These are phyloP conservation scores for Thamnidium elegans DNA, from an alignment of 192 early-diverging fungal species.

Conservation along the genomic window DNA sequence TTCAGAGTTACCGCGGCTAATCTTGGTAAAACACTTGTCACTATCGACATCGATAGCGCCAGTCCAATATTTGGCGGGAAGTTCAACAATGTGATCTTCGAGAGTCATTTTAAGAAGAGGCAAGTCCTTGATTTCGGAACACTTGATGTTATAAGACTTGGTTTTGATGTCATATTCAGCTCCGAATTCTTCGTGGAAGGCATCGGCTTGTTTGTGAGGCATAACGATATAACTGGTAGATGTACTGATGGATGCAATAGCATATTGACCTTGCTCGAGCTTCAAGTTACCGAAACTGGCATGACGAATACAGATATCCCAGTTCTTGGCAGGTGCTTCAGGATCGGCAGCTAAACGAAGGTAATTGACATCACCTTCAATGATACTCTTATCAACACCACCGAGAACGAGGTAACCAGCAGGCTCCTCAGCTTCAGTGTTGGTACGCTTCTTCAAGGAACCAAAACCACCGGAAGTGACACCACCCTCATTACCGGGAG, in stretches of 20 bases:
- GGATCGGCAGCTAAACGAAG: conserved; percentile 6
- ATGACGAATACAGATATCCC: conserved; percentile 33
- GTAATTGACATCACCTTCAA: conserved; percentile 25
- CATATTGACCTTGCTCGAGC: conserved; percentile 19
- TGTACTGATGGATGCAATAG: conserved; percentile 36
- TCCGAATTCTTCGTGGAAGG: conserved; percentile 27
- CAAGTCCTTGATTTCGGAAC: conserved; percentile 25
- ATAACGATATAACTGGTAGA: conserved; percentile 29
- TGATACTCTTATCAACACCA: conserved; percentile 32
- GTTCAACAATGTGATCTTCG: conserved; percentile 22
- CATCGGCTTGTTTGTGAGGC: conserved; percentile 32
- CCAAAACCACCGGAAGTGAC: conserved; percentile 23
- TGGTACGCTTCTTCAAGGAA: conserved; percentile 22
- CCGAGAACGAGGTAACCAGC: conserved; percentile 35
- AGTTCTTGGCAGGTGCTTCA: conserved; percentile 25
- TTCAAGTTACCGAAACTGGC: conserved; percentile 26
- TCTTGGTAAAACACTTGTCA: conserved; percentile 26
- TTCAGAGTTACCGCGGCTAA: conserved; percentile 24
- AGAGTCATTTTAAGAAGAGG: conserved; percentile 25
- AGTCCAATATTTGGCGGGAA: conserved; percentile 38
- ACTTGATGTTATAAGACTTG: conserved; percentile 34
- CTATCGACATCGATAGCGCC: conserved; percentile 22
- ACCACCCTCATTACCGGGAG: neutral
- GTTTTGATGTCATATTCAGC: conserved; percentile 19
- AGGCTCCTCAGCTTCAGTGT: conserved; percentile 3